Base-by-base conservation (phyloP, 2,329 filamentous ascomycete species). In the Fusarium anthophilum region DNA sequence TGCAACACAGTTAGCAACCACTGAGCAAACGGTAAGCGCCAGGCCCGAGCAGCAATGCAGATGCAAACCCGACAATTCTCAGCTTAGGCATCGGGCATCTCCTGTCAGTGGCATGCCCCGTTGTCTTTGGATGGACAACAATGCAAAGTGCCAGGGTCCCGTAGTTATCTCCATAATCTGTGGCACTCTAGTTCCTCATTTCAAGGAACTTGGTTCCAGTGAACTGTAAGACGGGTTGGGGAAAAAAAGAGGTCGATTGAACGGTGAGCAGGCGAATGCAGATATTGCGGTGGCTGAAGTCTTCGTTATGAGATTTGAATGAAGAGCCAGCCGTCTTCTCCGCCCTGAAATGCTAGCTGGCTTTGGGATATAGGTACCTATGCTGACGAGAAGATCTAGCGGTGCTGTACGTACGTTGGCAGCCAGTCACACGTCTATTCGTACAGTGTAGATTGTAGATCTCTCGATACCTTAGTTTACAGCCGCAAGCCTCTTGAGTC, bases 111-210 rank as follows among this genome's bases (percentile, higher is more conserved):
- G 37, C 51, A 71, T 63, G 56, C 65, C 50, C 47, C 45, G 67
- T 63, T 53, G 60, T 55, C 47, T 53, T 44, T 71, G 57, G 51
- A 54, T 65, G 57, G 50, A 38, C 50, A 38, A 30, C 54, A 72
- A 69, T 69, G 68, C 72, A 61, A 69, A 48, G 32, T 59, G 64
- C 43, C 60, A 69, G 63, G 68, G 72, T 48, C 60, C 68, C 55
- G 63, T 72, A 57, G 44, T 38, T n/a, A 60, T 66, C 68, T 63
- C 68, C 72, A 74, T 74, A 65, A 55, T 47, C 66, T 63, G 38
- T 74, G 61, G 62, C n/a, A 74, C 70, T 74, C 64, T 71, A 47
- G 45, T 58, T 60, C 43, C 64, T 58, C 67, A 61, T 63, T 70
- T 54, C 43, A 53, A 56, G 65, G 65, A 53, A 30, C 28, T 56